Evolutionary conservation across 306 rosid genomes (phyloP).

Genomic region (Bauhinia variegata): DNA sequence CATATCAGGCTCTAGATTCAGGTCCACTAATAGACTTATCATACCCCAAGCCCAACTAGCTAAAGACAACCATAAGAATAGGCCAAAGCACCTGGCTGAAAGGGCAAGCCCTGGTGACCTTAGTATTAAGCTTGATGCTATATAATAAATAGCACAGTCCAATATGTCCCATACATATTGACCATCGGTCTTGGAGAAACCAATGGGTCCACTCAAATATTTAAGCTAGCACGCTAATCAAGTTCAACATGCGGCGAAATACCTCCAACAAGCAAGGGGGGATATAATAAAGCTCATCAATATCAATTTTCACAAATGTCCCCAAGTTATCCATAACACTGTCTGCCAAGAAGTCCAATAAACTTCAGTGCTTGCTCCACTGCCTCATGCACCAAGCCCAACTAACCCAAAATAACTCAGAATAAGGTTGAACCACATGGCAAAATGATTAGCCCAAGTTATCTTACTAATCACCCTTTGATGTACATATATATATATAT

Average conservation of each 20-base stretch:
- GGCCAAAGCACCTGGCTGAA: too few relatives aligned
- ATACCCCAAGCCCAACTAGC: too few relatives aligned
- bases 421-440: background rate
- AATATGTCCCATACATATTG: too few relatives aligned
- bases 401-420: background rate
- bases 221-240: background rate
- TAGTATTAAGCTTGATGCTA: too few relatives aligned
- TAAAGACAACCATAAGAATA: too few relatives aligned
- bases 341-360: background rate
- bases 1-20: too few relatives aligned
- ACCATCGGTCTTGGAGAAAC: too few relatives aligned
- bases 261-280: background rate
- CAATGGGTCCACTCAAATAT: background rate
- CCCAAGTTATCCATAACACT: background rate
- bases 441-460: constrained; percentile 20
- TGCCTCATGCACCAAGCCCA: constrained; percentile 2
- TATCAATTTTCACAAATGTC: background rate
- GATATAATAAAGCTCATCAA: background rate
- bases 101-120: too few relatives aligned
- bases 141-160: too few relatives aligned
- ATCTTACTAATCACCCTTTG: background rate
- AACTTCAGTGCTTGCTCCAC: constrained; percentile 8
- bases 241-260: background rate
- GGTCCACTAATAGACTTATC: too few relatives aligned
- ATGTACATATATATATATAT: too few relatives aligned